Conservation (phyloP, 176 grass and related monocot species). For the Carex scoparia region DNA sequence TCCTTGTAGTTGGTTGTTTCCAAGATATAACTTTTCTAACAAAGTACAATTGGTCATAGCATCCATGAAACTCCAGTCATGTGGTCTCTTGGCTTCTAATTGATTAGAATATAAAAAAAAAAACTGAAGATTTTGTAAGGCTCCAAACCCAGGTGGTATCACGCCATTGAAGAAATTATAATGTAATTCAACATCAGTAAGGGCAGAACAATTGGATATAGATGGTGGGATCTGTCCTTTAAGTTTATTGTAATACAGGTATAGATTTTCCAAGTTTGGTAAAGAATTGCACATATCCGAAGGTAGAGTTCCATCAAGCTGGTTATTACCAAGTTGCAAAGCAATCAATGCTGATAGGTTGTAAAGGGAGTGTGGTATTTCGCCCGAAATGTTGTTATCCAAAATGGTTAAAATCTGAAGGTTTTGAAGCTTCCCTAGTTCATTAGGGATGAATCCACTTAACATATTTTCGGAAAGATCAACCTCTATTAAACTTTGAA, state of each 20-base stretch:
- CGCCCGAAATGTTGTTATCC: background rate
- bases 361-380: background rate
- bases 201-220: background rate
- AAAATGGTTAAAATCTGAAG: background rate
- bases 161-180: background rate
- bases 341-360: background rate
- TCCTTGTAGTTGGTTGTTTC: conserved; percentile 15
- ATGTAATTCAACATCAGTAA: background rate
- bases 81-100: conserved; percentile 12
- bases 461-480: too few species aligned
- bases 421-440: background rate
- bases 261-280: background rate
- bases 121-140: background rate
- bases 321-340: background rate
- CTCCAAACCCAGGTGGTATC: background rate
- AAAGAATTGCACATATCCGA: background rate
- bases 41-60: conserved; percentile 14
- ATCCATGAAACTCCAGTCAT: conserved; percentile 28
- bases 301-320: background rate
- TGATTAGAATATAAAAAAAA: background rate
- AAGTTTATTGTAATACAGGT: background rate
- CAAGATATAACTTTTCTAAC: background rate
- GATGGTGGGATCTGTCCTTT: background rate
- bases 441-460: background rate
- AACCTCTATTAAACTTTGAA: background rate